Evolutionary conservation across 441 rosid genomes (phyloP).

Genomic region (Mallotus japonicus): DNA sequence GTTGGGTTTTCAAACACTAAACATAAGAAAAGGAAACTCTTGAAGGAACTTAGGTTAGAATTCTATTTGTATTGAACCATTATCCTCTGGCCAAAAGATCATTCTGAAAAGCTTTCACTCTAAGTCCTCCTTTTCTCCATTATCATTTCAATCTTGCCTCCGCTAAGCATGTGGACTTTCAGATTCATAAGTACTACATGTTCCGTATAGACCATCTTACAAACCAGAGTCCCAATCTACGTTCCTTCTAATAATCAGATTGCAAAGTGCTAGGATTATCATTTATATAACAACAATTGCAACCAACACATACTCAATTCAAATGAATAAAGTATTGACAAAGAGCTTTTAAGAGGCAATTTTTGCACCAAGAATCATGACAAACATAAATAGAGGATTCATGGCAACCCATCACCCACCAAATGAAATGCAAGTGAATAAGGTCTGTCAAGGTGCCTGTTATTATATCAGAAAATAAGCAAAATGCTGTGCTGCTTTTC

Average conservation of each 20-base stretch:
- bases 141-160: neutral
- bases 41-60: neutral
- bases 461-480: neutral
- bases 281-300: neutral
- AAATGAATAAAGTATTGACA: neutral
- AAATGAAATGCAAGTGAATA: slow-evolving; percentile 2
- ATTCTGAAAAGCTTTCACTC: neutral
- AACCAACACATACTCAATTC: neutral
- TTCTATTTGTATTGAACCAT: neutral
- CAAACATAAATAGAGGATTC: neutral
- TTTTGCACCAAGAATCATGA: neutral
- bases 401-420: neutral
- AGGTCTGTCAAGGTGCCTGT: slow-evolving; percentile 22
- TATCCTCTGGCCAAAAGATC: neutral
- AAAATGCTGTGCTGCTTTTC: slow-evolving; percentile 5
- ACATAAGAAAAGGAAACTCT: neutral
- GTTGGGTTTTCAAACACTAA: neutral
- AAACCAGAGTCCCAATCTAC: neutral
- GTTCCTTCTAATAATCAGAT: neutral
- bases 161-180: neutral
- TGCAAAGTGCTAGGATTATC: neutral
- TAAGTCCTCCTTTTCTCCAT: neutral
- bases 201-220: neutral
- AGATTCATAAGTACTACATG: neutral
- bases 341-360: neutral